Percentiles rank a stretch among this genome's conserved stretches.
These are phyloP conservation scores for Kodamaea suecica DNA, from an alignment of 1,139 yeast species.

Conservation along the genomic window DNA sequence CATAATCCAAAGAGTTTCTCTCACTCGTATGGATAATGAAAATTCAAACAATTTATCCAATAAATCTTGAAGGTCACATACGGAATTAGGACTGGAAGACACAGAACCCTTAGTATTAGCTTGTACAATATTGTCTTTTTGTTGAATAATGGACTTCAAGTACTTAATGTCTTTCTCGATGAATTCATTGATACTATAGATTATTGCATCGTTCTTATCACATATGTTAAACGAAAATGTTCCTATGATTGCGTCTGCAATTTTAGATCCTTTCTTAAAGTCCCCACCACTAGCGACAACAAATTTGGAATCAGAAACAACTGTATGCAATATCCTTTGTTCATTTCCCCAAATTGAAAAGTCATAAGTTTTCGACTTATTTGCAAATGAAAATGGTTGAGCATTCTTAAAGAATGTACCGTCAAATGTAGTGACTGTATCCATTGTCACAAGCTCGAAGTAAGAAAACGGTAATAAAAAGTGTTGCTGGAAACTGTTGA, in stretches of 20 bases:
- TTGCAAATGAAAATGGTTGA: slow-evolving; percentile 11
- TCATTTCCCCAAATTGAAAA: slow-evolving; percentile 11
- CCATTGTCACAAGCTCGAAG: slow-evolving; percentile 9
- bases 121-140: not conserved
- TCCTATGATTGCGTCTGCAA: slow-evolving; percentile 12
- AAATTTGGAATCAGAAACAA: slow-evolving; percentile 9
- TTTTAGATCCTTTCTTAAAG: slow-evolving; percentile 14
- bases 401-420: slow-evolving; percentile 8
- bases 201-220: slow-evolving; percentile 14
- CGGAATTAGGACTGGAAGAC: no score
- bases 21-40: slow-evolving; percentile 15
- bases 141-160: slow-evolving; percentile 10
- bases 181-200: slow-evolving; percentile 11
- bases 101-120: not conserved
- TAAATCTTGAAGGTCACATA: not conserved
- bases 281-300: slow-evolving; percentile 18
- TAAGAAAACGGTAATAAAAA: slow-evolving; percentile 14
- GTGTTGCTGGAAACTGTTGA: slow-evolving; percentile 16
- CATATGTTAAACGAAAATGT: slow-evolving; percentile 13
- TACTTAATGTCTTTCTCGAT: slow-evolving; percentile 21
- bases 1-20: slow-evolving; percentile 13
- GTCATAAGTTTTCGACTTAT: slow-evolving; percentile 9
- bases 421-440: slow-evolving; percentile 11
- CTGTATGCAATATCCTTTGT: slow-evolving; percentile 9
- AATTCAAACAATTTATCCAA: slow-evolving; percentile 14